These are phyloP conservation scores for Mycena rosella DNA, from an alignment of 768 basidiomycete genomes.

Conservation along the genomic window DNA sequence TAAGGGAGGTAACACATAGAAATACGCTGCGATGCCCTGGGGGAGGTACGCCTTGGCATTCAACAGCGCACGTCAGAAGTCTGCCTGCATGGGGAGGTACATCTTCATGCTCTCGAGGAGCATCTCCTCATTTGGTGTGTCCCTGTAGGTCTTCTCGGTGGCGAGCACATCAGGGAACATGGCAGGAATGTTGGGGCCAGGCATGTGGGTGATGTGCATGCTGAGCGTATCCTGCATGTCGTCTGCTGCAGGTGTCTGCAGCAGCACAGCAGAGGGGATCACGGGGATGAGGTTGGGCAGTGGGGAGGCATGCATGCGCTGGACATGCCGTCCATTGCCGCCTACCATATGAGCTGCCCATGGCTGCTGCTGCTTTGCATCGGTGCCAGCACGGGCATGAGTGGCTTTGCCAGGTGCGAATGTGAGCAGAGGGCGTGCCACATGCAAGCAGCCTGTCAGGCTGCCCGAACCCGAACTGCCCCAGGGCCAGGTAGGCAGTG, in stretches of 20 bases:
- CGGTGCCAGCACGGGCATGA: too few species aligned
- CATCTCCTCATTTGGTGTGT: background rate
- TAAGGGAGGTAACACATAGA: background rate
- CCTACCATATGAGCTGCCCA: too few species aligned
- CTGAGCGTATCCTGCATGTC: constrained; percentile 4
- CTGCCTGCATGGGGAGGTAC: background rate
- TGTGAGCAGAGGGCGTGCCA: too few species aligned
- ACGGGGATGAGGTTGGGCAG: background rate
- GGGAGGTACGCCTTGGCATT: constrained; percentile 9
- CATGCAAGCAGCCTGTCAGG: too few species aligned
- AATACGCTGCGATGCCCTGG: constrained; percentile 4
- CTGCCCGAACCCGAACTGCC: too few species aligned
- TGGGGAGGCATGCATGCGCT: too few species aligned
- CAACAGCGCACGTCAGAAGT: background rate
- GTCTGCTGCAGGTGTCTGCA: constrained; percentile 19
- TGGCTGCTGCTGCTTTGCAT: too few species aligned
- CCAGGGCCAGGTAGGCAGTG: too few species aligned
- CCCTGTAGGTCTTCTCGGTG: background rate
- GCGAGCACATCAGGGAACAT: background rate
- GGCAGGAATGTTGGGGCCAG: constrained; percentile 4
- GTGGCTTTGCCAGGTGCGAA: too few species aligned
- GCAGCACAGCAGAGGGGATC: constrained; percentile 28
- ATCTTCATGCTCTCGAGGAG: background rate
- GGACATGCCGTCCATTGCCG: too few species aligned
- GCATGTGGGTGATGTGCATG: constrained; percentile 19